Base-by-base conservation (phyloP, 768 basidiomycete genomes). In the Boletus tomentosulus region DNA sequence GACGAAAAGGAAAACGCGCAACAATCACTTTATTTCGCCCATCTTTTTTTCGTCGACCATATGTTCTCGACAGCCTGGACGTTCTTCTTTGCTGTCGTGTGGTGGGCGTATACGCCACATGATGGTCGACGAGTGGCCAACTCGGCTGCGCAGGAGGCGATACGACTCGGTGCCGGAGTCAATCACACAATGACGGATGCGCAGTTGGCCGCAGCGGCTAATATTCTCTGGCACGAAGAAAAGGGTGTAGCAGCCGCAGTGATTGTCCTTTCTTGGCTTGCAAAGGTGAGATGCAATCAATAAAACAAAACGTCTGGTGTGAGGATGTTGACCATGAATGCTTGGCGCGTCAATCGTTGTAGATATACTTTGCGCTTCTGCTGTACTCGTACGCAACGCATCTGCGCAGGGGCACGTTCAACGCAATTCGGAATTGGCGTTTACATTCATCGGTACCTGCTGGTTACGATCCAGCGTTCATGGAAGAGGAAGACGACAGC, bases 371-470 rank as follows among this genome's bases (percentile, higher is more conserved):
- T 70, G 87, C 88, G 42, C 73, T 89, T 39, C 71, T 94, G 52
- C 74, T 98, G 30, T 99, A 98, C 71, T 98, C 96, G 13, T 98
- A 90, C 69, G 94, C 93, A 3, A 76, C 83, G 2, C 97, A 98
- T 69, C 85, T 98, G 50, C 89, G 94, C 43, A 87, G 87, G 63
- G 91, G 93, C 44, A 89, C 91, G 24, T 98, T 95, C 66, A 88
- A 89, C 58, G 76, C 86, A 13, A 83, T 99, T 42, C 80, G 80
- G 47, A 70, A 77, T 52, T 70, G 71, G 54, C 66, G 71, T 31
- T 28, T 55, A 9, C 19, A 43, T 55, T 51, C 60, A 11, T 46
- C 59, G 5, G 49, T 51, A 30, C 51, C 69, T 39, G 61, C 59
- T 51, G 69, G 56, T 33, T 69, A 51, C 54, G 57, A 58, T 37